Base-by-base conservation (phyloP, 169 alveolate genomes). In the Plasmodium falciparum region DNA sequence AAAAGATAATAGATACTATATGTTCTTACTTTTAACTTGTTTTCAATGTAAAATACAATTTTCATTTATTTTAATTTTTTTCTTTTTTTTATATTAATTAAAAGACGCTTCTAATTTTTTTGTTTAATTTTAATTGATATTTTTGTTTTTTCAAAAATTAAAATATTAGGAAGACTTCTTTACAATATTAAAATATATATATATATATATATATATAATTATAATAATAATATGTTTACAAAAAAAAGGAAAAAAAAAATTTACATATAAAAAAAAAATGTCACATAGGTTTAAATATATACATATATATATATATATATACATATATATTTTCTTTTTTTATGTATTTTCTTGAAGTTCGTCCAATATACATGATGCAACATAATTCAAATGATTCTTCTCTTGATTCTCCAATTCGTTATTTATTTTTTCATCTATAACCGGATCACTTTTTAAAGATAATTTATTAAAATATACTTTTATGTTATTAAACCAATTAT, bases 401-500 rank as follows among this genome's bases (percentile, higher is more conserved):
- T 61, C 39, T 26, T 26, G 65, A 7, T 22, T 74, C 43, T 43
- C 47, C 39, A n/a, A n/a, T 43, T 39, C 80, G 20, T 12, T 65
- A 20, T 1, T 15, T 69, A 15, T 43, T 29, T 67, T 56, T 26
- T 24, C 73, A 52, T 3, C 5, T 45, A 69, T 61, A 49, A n/a
- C 63, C 13, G 13, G 12, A 3, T 39, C 26, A 20, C 29, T 63
- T 12, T 83, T 67, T 43, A 67, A 47, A 54, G 17, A 45, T 56
- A 83, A 83, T 39, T 83, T 83, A 66, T 39, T 56, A 83, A 83
- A 83, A 54, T 73, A 26, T 1, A 70, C 73, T 49, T 49, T 61
- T 54, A 83, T 83, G 39, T 83, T 67, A 20, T 20, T 56, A 17
- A 83, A 43, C 91, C 91, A 83, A 67, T 83, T 83, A 54, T 50